phyloP scores from a whole-genome alignment of 2,329 filamentous ascomycete species.

The Hymenoscyphus fructigenus region DNA sequence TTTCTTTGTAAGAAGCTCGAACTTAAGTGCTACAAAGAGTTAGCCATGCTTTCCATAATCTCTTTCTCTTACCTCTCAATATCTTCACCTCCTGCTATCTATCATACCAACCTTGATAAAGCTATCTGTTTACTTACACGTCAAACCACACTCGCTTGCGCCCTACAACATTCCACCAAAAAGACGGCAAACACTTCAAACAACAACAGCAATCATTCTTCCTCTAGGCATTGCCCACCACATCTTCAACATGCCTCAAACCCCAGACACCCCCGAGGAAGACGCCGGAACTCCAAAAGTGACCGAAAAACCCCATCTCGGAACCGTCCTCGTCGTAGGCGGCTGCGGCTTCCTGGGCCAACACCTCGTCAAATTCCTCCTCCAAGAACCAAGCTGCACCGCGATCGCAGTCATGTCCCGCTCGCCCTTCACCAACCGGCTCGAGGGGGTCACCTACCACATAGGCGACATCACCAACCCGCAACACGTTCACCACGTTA shows the following conservation, averaged over 20 bases:
- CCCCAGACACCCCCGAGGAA: neutral
- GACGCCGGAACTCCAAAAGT: neutral
- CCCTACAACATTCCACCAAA: neutral
- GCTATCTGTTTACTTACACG: neutral
- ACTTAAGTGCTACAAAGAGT: neutral
- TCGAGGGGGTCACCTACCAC: conserved; percentile 44
- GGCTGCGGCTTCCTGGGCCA: conserved; percentile 52
- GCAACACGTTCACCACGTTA: conserved; percentile 42
- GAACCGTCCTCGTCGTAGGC: conserved; percentile 43
- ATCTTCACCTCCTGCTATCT: neutral
- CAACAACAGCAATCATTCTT: neutral
- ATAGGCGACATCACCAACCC: conserved; percentile 50
- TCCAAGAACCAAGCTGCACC: conserved; percentile 40
- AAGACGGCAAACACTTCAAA: neutral
- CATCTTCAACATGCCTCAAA: neutral
- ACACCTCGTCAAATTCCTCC: conserved; percentile 49
- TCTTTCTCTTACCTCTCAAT: neutral
- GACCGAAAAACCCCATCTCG: conserved; percentile 11
- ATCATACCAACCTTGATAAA: neutral
- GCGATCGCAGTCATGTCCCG: conserved; percentile 47
- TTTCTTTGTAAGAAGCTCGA: neutral
- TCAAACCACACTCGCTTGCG: neutral
- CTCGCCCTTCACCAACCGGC: conserved; percentile 41
- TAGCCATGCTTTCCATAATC: neutral
- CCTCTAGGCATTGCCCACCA: neutral